Evolutionary conservation across 306 rosid species (phyloP), one percentile per base, ranked within the genome.

Genomic region (Begonia masoniana): DNA sequence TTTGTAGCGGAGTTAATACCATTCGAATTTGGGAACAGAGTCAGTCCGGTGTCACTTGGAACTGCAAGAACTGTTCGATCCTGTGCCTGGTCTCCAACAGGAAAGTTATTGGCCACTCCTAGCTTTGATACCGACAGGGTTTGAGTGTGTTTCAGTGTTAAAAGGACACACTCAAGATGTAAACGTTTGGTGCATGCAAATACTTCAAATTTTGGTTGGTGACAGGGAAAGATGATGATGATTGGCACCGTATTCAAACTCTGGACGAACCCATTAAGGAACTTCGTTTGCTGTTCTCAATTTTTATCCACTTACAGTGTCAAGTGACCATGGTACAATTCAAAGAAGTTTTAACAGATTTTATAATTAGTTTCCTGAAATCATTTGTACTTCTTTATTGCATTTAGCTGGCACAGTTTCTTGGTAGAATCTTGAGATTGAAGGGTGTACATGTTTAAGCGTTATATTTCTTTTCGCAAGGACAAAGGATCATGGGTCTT

Each of bases 51-150:
- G 76, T 81, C 43, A 62, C 79, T 47, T 92, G 91, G 87, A 58
- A 68, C 26, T 81, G 93, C 92, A 84, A 83, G 96, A 96, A 74
- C 14, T n/a, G 56, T 3, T 21, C 43, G 58, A 21, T 21, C 6
- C n/a, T 52, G 99, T 53, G 76, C 93, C 3, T 92, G 99, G 99
- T 85, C 96, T 0, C 99, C 96, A 0, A 63, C 80, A 0, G 99
- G 99, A 12, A 83, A 86, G 19, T 46, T 75, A 12, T 63, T 92
- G 55, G 99, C 88, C 21, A 81, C 96, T n/a, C 86, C 63, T 47
- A 86, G 99, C 67, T 91, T 91, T 71, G 99, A 91, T 70, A 96
- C 93, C 62, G 80, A 96, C 41, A 75, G 96, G 82, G 81, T 83
- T 71, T 41, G 94, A 86, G 72, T 86, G 94, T 58, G 94, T 77